These are phyloP conservation scores for Sporothrix dimorphospora DNA, from an alignment of 2,329 filamentous ascomycete genomes.

Conservation along the genomic window DNA sequence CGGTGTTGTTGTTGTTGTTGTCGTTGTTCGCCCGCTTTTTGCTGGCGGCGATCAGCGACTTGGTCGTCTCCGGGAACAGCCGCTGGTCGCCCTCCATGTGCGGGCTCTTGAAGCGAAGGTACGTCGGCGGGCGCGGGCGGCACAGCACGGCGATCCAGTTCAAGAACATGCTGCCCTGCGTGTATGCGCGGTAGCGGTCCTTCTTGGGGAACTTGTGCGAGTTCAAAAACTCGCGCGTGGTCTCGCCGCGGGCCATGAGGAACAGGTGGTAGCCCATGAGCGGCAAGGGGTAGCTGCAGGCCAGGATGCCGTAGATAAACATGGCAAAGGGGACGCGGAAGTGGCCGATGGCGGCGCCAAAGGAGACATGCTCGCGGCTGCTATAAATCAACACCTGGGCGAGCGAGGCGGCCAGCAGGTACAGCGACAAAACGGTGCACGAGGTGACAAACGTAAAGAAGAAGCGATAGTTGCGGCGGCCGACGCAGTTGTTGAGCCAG, in stretches of 20 bases:
- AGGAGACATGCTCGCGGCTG: conserved; percentile 64
- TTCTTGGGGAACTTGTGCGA: conserved; percentile 92
- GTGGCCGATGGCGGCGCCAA: conserved; percentile 67
- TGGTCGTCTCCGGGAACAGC: conserved; percentile 60
- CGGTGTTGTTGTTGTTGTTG: conserved; percentile 45
- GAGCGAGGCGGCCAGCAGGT: conserved; percentile 76
- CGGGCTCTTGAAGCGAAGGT: conserved; percentile 79
- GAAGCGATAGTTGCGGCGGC: conserved; percentile 95
- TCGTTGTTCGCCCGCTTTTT: neutral
- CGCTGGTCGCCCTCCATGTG: conserved; percentile 85
- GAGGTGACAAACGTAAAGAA: conserved; percentile 91
- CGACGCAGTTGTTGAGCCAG: conserved; percentile 98
- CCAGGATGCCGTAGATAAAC: conserved; percentile 78
- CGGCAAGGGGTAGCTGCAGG: conserved; percentile 77
- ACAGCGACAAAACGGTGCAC: conserved; percentile 74
- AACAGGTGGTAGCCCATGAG: conserved; percentile 89
- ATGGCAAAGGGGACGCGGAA: conserved; percentile 86
- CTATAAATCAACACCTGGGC: conserved; percentile 78
- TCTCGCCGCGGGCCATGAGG: conserved; percentile 87
- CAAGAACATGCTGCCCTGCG: conserved; percentile 70
- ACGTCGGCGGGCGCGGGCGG: conserved; percentile 83
- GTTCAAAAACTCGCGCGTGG: conserved; percentile 93
- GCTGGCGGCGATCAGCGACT: neutral
- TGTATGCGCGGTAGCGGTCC: conserved; percentile 89
- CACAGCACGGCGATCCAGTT: conserved; percentile 84